Conservation (phyloP, 2,329 filamentous ascomycete species). For the Ascochyta lentis region DNA sequence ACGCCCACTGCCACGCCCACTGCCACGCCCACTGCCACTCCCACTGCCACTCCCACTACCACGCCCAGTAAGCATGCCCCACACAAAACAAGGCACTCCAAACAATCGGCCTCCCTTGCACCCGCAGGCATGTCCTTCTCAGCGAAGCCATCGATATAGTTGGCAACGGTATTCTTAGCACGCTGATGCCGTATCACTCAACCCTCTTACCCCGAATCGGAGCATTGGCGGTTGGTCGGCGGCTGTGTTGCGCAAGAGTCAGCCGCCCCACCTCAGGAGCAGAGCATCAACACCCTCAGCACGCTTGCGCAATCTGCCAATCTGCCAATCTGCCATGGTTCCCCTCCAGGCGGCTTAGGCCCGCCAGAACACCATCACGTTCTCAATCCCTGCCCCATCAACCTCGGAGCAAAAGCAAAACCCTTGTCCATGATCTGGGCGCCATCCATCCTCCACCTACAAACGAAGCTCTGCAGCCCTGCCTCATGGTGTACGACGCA, state of each 20-base stretch:
- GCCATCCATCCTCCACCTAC: slow-evolving; percentile 10
- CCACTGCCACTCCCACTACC: too few species aligned
- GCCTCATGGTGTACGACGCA: slow-evolving; percentile 12
- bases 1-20: too few species aligned
- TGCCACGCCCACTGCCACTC: too few species aligned
- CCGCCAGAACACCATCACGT: slow-evolving; percentile 4
- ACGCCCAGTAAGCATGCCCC: too few species aligned
- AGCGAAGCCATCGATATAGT: slow-evolving; percentile 21
- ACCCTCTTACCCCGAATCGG: slow-evolving; percentile 31
- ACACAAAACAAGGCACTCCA: not conserved
- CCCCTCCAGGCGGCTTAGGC: slow-evolving; percentile 7
- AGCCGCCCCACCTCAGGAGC: slow-evolving; percentile 36
- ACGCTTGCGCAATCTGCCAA: slow-evolving; percentile 19
- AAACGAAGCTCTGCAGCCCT: slow-evolving; percentile 11
- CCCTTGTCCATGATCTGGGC: slow-evolving; percentile 13
- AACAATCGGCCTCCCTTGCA: slow-evolving; percentile 15
- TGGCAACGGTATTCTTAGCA: slow-evolving; percentile 42
- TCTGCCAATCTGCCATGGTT: slow-evolving; percentile 21
- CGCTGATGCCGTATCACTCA: slow-evolving; percentile 42
- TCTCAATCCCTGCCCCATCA: slow-evolving; percentile 9
- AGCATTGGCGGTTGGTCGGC: slow-evolving; percentile 34
- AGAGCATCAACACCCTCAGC: slow-evolving; percentile 28
- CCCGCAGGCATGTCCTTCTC: slow-evolving; percentile 17
- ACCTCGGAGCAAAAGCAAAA: slow-evolving; percentile 7
- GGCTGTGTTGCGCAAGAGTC: slow-evolving; percentile 44